A percentile compares a stretch with the other conserved stretches of the same genome.
These are phyloP conservation scores for Solanum hybrid DNA, from an alignment of 305 asterid genomes.

Conservation along the genomic window DNA sequence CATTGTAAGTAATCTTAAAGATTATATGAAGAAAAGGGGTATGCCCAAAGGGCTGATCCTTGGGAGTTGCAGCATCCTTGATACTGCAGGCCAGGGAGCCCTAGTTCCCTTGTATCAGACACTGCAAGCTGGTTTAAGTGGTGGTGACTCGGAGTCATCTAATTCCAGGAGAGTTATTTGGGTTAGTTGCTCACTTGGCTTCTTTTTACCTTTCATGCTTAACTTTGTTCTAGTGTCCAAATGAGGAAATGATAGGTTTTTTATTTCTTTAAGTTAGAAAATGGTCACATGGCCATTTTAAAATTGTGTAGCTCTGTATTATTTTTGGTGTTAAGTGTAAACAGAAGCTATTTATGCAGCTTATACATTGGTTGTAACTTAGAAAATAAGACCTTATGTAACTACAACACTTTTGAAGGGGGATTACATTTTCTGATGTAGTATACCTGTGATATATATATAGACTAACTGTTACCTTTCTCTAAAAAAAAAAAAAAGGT, in stretches of 20 bases:
- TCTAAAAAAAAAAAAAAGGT: not conserved
- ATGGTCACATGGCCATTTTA: not conserved
- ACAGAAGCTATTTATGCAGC: not conserved
- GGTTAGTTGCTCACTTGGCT: slow-evolving; percentile 42
- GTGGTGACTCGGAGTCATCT: slow-evolving; percentile 27
- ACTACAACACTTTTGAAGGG: not conserved
- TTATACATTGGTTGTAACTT: not conserved
- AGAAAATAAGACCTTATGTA: not conserved
- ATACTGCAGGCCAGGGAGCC: slow-evolving; percentile 96
- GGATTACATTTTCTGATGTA: not conserved
- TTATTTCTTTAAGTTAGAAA: not conserved
- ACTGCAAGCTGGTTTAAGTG: slow-evolving; percentile 53
- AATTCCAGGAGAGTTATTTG: slow-evolving; percentile 54
- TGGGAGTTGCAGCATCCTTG: slow-evolving; percentile 86
- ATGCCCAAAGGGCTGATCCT: slow-evolving; percentile 72
- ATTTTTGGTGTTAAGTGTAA: not conserved
- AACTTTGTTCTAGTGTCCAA: not conserved
- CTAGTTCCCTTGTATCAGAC: slow-evolving; percentile 64
- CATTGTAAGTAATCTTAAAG: slow-evolving; percentile 64
- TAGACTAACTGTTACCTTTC: not conserved
- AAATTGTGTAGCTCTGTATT: not conserved
- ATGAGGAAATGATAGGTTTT: not conserved
- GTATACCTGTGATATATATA: not conserved
- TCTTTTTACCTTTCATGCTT: not conserved
- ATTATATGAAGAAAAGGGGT: slow-evolving; percentile 59